Conservation (phyloP, 225 moss, liverwort and hornwort genomes). For the Bryum argenteum region DNA sequence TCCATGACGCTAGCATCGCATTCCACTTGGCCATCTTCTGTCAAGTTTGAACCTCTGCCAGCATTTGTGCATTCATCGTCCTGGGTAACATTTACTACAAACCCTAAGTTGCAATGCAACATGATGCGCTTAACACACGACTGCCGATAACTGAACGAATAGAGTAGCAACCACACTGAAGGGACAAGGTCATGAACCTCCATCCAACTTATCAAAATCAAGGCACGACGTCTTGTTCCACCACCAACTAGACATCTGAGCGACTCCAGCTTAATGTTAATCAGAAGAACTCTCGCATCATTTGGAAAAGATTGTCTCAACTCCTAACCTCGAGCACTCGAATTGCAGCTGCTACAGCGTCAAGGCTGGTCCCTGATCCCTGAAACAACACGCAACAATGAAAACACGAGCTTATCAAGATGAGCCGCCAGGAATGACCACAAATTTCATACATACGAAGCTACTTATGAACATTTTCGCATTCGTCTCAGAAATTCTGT, state of each 20-base stretch:
- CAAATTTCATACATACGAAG: no score
- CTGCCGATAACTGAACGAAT: conserved; percentile 31
- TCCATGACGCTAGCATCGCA: conserved; percentile 99
- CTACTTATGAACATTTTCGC: conserved; percentile 1
- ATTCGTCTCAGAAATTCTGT: conserved; percentile 5
- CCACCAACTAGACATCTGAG: conserved; percentile 13
- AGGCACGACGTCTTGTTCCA: background rate
- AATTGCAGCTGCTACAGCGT: conserved; percentile 88
- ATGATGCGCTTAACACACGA: conserved; percentile 19
- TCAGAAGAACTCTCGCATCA: conserved; percentile 10
- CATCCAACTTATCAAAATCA: conserved; percentile 18
- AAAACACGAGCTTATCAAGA: conserved; percentile 17
- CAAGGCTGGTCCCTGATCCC: conserved; percentile 77
- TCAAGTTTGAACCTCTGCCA: conserved; percentile 90
- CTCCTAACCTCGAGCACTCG: conserved; percentile 86
- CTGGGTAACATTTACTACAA: conserved; percentile 47
- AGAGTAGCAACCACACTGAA: conserved; percentile 18
- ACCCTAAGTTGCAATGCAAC: conserved; percentile 23
- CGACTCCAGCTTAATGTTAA: background rate
- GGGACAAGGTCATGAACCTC: conserved; percentile 6
- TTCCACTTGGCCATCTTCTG: conserved; percentile 89
- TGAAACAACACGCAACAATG: conserved; percentile 37
- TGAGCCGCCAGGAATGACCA: background rate
- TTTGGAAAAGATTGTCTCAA: conserved; percentile 3
- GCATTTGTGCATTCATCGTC: conserved; percentile 96